Evolutionary conservation across 176 grass and related monocot genomes (phyloP), one percentile per base, ranked within the genome.

Genomic region (Typha latifolia): DNA sequence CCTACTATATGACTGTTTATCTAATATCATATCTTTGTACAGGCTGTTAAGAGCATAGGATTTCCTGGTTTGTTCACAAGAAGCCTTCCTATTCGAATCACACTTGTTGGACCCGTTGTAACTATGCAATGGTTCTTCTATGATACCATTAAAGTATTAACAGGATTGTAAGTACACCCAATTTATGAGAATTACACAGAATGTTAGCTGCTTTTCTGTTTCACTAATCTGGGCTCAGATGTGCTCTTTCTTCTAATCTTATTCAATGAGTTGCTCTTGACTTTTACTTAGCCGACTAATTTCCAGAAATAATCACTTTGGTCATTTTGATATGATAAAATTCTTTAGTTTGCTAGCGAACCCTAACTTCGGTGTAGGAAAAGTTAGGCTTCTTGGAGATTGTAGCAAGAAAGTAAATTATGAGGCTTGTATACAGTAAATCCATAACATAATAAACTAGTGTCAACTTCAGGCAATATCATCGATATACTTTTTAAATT

Each of bases 41-140:
- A 97, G 85, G 94, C 94, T 73, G 76, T 82, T 32, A 87, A 84
- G 75, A 89, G 69, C 69, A 93, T 97, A 62, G 94, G 94, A 27
- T 12, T 97, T 66, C 72, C 67, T 14, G 72, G 84, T 73, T 82
- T 97, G 83, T 92, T 97, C 74, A 92, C 81, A 67, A 90, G 89
- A 90, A 99, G 89, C 67, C 79, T 99, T 49, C 83, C 89, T 5
- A 77, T 99, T 51, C 81, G 89, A 19, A 85, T 99, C 53, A 85
- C 89, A 12, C 85, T 99, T 69, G 89, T 90, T 49, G 94, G 94
- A 57, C 94, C 89, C 0, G 86, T 99, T 57, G 73, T 93, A 77
- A 93, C 83, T 31, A 80, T 99, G 89, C 94, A 99, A 66, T 99
- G 89, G 94, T 93, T 99, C 84, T 90, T 90, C 67, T 99, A 99